These are phyloP conservation scores for Tetrapisispora arboricola DNA, from an alignment of 805 yeast species.

Conservation along the genomic window DNA sequence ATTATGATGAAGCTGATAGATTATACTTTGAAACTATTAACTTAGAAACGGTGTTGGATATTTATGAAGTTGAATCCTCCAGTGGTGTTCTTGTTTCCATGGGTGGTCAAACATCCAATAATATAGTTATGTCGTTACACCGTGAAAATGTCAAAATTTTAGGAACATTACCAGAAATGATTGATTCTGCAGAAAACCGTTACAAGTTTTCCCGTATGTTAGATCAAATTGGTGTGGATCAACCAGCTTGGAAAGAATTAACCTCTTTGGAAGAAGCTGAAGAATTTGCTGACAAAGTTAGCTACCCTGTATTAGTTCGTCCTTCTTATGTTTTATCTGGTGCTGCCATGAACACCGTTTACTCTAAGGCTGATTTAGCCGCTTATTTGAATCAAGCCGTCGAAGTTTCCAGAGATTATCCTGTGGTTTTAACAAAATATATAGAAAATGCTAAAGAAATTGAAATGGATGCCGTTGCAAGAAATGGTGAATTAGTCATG, in stretches of 20 bases:
- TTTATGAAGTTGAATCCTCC: constrained; percentile 84
- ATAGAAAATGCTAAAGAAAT: constrained; percentile 96
- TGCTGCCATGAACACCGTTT: constrained; percentile 98
- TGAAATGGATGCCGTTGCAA: constrained; percentile 98
- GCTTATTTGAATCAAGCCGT: constrained; percentile 88
- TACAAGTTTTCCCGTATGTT: constrained; percentile 96
- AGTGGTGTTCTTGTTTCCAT: constrained; percentile 89
- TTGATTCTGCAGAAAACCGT: constrained; percentile 96
- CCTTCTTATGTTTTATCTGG: constrained; percentile 96
- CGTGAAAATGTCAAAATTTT: constrained; percentile 90
- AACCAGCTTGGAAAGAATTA: constrained; percentile 98
- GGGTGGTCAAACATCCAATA: constrained; percentile 99
- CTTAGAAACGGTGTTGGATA: constrained; percentile 87
- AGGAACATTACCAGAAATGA: constrained; percentile 98
- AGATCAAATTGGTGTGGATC: constrained; percentile 94
- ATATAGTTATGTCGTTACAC: constrained; percentile 85
- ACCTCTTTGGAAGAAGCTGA: constrained; percentile 91
- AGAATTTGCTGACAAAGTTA: constrained; percentile 77
- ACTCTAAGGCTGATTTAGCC: constrained; percentile 79
- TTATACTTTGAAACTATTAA: constrained; percentile 92
- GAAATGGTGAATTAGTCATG: constrained; percentile 87
- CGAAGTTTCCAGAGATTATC: constrained; percentile 94
- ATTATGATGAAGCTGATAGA: constrained; percentile 96
- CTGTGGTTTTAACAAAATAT: constrained; percentile 94
- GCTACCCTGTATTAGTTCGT: constrained; percentile 92